phyloP scores from a whole-genome alignment of 2,329 filamentous ascomycete genomes.

The Ceratocystis smalleyi region DNA sequence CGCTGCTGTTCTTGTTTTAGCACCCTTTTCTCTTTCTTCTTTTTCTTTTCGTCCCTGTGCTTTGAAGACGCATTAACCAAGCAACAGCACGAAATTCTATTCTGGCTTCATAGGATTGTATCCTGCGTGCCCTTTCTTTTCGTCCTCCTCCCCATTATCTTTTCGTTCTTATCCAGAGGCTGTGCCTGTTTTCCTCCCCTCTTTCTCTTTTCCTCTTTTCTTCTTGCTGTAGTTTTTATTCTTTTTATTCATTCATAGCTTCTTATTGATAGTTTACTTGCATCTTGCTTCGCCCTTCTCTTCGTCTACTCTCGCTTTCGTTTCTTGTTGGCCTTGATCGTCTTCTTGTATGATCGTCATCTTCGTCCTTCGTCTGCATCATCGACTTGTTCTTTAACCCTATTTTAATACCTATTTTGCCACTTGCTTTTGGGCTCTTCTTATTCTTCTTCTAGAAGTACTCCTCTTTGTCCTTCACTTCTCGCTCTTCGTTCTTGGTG shows the following conservation, averaged over 20 bases:
- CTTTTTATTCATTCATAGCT: neutral
- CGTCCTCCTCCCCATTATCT: neutral
- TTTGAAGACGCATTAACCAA: neutral
- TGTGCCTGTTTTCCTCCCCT: neutral
- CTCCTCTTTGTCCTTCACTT: neutral
- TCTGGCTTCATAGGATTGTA: slow-evolving; percentile 1
- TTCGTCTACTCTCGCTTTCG: neutral
- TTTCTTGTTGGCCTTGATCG: neutral
- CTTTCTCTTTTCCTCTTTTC: neutral
- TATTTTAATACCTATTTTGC: neutral
- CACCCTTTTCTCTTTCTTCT: slow-evolving; percentile 6
- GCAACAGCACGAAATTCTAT: neutral
- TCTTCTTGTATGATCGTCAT: neutral
- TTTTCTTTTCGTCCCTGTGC: neutral
- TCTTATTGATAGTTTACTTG: neutral
- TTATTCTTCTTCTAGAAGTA: slow-evolving; percentile 7
- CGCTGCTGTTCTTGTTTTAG: slow-evolving; percentile 3
- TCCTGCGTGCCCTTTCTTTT: slow-evolving; percentile 1
- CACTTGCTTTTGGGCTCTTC: neutral
- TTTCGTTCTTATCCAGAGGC: neutral
- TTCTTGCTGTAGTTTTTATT: neutral
- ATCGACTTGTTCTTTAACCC: neutral
- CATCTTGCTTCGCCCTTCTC: neutral
- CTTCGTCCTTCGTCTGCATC: neutral
- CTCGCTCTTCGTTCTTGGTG: neutral